phyloP scores from a whole-genome alignment of 768 basidiomycete genomes.

The Calocera cornea region DNA sequence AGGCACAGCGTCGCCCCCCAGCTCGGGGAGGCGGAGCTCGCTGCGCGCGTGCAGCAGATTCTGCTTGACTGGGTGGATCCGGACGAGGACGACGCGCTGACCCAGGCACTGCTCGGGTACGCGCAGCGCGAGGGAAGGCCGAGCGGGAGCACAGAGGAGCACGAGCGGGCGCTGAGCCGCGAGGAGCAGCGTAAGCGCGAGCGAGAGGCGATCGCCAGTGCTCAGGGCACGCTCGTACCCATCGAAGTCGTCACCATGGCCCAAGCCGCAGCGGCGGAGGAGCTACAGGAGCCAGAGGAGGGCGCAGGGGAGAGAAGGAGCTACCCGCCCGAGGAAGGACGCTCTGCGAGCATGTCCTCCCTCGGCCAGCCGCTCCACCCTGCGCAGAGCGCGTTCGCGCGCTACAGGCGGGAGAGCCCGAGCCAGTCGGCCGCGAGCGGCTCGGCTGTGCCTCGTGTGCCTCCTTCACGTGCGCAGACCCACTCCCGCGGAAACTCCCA shows the following conservation, averaged over 20 bases:
- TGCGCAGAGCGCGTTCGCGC: neutral
- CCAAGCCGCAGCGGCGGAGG: neutral
- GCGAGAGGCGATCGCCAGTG: neutral
- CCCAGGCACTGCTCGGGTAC: neutral
- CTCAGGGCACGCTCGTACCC: neutral
- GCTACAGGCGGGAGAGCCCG: neutral
- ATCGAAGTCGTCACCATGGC: neutral
- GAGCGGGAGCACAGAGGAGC: neutral
- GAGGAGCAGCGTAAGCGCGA: neutral
- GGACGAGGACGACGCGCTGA: neutral
- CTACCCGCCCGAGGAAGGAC: constrained; percentile 4
- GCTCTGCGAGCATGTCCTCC: constrained; percentile 44
- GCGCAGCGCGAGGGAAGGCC: neutral
- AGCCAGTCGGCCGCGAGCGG: constrained; percentile 1
- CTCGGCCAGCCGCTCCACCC: constrained; percentile 55
- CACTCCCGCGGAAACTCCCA: neutral
- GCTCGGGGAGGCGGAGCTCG: neutral
- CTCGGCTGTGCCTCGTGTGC: neutral
- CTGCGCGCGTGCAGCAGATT: constrained; percentile 1
- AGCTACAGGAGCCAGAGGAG: neutral
- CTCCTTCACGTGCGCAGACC: neutral
- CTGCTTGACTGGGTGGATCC: neutral
- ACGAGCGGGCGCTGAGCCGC: neutral
- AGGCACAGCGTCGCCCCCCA: neutral
- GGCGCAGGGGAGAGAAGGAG: neutral